Evolutionary conservation across 768 basidiomycete genomes (phyloP).

Genomic region (Sistotremastrum suecicum): DNA sequence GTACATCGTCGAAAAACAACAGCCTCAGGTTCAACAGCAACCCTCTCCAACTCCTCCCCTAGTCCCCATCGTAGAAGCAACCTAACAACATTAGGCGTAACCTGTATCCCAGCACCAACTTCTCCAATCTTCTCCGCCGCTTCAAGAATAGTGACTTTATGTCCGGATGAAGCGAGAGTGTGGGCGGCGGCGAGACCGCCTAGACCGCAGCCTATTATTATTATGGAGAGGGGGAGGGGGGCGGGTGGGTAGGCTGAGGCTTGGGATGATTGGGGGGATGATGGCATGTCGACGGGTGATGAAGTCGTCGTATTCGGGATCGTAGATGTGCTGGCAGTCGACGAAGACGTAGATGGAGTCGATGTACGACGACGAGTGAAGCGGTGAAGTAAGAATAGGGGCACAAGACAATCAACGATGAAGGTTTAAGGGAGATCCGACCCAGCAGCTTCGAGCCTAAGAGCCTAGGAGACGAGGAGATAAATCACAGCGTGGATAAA

Average conservation of each 20-base stretch:
- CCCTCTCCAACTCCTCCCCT: conserved; percentile 21
- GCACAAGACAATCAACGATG: too few species aligned
- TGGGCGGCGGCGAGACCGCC: conserved; percentile 34
- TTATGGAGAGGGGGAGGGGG: conserved; percentile 22
- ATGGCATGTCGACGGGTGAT: too few species aligned
- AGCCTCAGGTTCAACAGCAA: conserved; percentile 24
- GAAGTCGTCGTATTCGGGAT: too few species aligned
- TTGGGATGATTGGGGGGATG: too few species aligned
- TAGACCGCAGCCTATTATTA: conserved; percentile 37
- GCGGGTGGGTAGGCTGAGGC: conserved; percentile 4
- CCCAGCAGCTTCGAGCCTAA: too few species aligned
- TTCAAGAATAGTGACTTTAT: conserved; percentile 35
- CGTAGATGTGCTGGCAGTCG: too few species aligned
- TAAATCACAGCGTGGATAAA: too few species aligned
- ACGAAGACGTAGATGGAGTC: too few species aligned
- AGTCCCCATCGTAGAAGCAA: conserved; percentile 39
- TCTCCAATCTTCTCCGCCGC: conserved; percentile 24
- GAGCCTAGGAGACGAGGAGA: too few species aligned
- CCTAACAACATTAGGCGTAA: conserved; percentile 30
- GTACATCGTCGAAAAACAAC: conserved; percentile 30
- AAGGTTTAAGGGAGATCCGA: too few species aligned
- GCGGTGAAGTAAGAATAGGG: too few species aligned
- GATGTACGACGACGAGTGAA: too few species aligned
- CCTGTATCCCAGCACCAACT: conserved; percentile 40
- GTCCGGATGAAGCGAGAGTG: conserved; percentile 30